Evolutionary conservation across 352 stramenopile genomes (phyloP).

Genomic region (Globisporangium nunn): DNA sequence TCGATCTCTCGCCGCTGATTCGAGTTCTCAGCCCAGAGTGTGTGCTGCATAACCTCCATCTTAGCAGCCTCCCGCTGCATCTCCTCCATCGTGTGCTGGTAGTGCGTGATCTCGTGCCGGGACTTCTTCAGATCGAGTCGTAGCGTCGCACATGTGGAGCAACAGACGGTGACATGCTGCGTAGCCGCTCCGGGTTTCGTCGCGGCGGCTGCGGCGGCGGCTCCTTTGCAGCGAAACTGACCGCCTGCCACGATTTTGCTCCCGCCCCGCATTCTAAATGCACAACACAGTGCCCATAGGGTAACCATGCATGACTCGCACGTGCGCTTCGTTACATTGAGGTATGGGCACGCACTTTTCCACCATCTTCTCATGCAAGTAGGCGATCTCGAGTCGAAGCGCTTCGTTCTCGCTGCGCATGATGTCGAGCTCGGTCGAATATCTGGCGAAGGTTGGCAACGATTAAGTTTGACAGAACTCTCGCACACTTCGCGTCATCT

Average conservation of each 20-base stretch:
- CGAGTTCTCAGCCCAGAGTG: slow-evolving; percentile 23
- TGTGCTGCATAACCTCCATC: slow-evolving; percentile 22
- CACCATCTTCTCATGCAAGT: slow-evolving; percentile 22
- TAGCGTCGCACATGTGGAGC: slow-evolving; percentile 18
- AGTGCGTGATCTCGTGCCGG: slow-evolving; percentile 13
- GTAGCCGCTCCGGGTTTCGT: not conserved
- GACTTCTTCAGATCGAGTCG: slow-evolving; percentile 13
- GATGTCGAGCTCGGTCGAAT: not conserved
- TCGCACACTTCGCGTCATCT: not conserved
- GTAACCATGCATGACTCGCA: too few species aligned
- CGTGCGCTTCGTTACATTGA: not conserved
- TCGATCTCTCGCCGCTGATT: slow-evolving; percentile 15
- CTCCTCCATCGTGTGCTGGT: slow-evolving; percentile 11
- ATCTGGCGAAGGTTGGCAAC: not conserved
- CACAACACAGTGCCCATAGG: too few species aligned
- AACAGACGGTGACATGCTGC: not conserved
- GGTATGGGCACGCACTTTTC: slow-evolving; percentile 18
- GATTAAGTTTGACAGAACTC: not conserved
- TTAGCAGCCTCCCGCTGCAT: slow-evolving; percentile 23
- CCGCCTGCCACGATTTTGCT: slow-evolving; percentile 31
- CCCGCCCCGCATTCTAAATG: slow-evolving; percentile 24
- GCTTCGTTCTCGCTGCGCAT: slow-evolving; percentile 19
- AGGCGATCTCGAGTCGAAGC: slow-evolving; percentile 21
- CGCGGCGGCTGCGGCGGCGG: not conserved
- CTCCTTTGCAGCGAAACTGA: slow-evolving; percentile 24